Base-by-base conservation (phyloP, 2,329 filamentous ascomycete genomes). In the Hypocreales sp. region DNA sequence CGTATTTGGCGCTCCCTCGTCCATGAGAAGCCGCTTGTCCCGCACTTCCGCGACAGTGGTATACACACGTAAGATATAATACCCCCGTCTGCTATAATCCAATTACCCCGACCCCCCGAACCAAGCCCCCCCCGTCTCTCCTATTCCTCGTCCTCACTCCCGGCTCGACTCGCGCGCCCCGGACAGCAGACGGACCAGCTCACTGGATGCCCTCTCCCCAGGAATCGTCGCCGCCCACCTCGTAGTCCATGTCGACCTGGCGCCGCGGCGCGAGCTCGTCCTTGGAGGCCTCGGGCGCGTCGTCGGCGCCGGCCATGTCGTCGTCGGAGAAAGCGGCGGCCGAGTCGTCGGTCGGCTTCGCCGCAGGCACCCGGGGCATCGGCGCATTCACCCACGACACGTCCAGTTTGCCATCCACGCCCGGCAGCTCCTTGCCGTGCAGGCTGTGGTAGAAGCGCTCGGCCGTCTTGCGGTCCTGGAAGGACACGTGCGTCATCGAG, bases 391-490 rank as follows among this genome's bases (percentile, higher is more conserved):
- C 60, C 80, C 80, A 87, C 1, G 65, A 49, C 21, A 81, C 47
- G 29, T 81, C 72, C 9, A 83, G 58, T 24, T 65, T 66, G 22
- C 67, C 72, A 2, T 62, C 53, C 8, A 81, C 53, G 6, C 71
- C 67, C 0, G 74, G 70, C 22, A 84, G 67, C 13, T 64, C 53
- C 23, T 62, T 61, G 24, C 60, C 60, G 25, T 65, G 46, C n/a
- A 71, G 51, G 16, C 65, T 58, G 40, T 69, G 67, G 54, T 66
- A 68, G 40, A 78, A 75, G 36, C 64, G 72, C 46, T 87, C 80
- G 4, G 78, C 80, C 10, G 76, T 75, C 44, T 69, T 70, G 31
- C 73, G 68, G 40, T 79, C 72, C 31, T 68, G 71, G 45, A 79
- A 79, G 5, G 64, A 66, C 27, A 79, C 64, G 28, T 64, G 54